Evolutionary conservation across 805 yeast genomes (phyloP).

Genomic region (Candida dendrica): DNA sequence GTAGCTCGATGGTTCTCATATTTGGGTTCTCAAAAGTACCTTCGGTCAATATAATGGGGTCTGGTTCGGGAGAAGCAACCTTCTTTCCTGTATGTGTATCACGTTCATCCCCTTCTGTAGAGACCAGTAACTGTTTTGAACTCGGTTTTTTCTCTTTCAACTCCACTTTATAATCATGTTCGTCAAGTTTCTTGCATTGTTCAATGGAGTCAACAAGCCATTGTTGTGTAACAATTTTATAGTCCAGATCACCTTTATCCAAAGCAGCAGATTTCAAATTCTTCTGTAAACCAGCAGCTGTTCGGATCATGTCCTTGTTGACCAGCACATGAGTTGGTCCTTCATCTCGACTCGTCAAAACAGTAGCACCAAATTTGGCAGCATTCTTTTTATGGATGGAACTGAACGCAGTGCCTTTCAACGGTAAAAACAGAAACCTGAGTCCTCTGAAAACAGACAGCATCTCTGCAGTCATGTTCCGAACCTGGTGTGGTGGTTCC

Average conservation of each 20-base stretch:
- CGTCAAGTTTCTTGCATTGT: slow-evolving; percentile 1
- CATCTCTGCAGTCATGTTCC: slow-evolving; percentile 1
- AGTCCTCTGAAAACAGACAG: slow-evolving; percentile 10
- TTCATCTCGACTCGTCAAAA: slow-evolving; percentile 4
- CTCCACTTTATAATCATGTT: slow-evolving; percentile 2
- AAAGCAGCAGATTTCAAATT: background rate
- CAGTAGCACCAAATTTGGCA: slow-evolving; percentile 11
- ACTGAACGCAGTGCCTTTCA: slow-evolving; percentile 12
- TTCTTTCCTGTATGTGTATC: background rate
- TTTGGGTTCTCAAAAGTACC: slow-evolving; percentile 15
- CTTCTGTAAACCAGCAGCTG: background rate
- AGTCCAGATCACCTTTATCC: background rate
- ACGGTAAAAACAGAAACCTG: slow-evolving; percentile 15
- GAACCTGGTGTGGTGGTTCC: too few relatives aligned
- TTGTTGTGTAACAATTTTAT: slow-evolving; percentile 9
- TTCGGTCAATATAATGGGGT: slow-evolving; percentile 3
- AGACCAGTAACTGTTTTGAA: too few relatives aligned
- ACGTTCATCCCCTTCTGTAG: too few relatives aligned
- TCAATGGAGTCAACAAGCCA: slow-evolving; percentile 18
- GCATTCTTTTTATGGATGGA: slow-evolving; percentile 11
- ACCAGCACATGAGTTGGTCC: slow-evolving; percentile 13
- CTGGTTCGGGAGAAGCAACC: slow-evolving; percentile 2
- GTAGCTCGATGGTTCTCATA: slow-evolving; percentile 11
- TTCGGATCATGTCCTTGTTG: slow-evolving; percentile 6
- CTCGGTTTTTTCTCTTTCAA: too few relatives aligned